Conservation (phyloP, 129 eudicot genomes). For the Artemisia tridentata region DNA sequence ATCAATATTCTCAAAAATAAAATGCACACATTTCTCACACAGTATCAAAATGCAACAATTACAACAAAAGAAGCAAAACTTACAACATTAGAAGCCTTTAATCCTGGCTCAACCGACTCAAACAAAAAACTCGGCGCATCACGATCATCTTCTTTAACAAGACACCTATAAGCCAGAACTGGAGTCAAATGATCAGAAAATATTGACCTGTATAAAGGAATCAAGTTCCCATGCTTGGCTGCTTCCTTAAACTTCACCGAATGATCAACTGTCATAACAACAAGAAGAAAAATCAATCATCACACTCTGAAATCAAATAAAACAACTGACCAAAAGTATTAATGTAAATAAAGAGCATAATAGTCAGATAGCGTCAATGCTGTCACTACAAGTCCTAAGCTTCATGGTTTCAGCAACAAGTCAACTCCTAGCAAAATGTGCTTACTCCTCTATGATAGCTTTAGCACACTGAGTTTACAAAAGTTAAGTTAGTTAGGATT, state of each 20-base stretch:
- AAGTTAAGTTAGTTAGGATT: too few species aligned
- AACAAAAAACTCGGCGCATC: slow-evolving; percentile 95
- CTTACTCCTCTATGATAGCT: too few species aligned
- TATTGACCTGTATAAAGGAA: slow-evolving; percentile 70
- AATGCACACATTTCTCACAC: neutral
- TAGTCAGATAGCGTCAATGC: neutral
- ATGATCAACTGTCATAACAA: slow-evolving; percentile 58
- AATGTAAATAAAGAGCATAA: neutral
- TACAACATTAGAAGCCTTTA: slow-evolving; percentile 69
- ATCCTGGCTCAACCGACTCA: slow-evolving; percentile 90
- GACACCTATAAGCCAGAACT: slow-evolving; percentile 89
- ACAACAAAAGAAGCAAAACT: slow-evolving; percentile 18
- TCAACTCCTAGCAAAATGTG: too few species aligned
- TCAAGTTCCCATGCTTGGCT: slow-evolving; percentile 83
- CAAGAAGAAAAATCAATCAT: slow-evolving; percentile 4
- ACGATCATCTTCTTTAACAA: slow-evolving; percentile 89
- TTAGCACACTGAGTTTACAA: too few species aligned
- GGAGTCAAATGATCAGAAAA: slow-evolving; percentile 96
- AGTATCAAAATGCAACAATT: neutral
- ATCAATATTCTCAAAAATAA: neutral
- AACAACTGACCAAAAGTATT: neutral
- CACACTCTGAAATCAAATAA: neutral
- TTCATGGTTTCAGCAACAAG: too few species aligned
- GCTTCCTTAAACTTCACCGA: slow-evolving; percentile 79
- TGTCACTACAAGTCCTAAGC: too few species aligned